Evolutionary conservation across 257 asterid species (phyloP).

Genomic region (Striga asiatica): DNA sequence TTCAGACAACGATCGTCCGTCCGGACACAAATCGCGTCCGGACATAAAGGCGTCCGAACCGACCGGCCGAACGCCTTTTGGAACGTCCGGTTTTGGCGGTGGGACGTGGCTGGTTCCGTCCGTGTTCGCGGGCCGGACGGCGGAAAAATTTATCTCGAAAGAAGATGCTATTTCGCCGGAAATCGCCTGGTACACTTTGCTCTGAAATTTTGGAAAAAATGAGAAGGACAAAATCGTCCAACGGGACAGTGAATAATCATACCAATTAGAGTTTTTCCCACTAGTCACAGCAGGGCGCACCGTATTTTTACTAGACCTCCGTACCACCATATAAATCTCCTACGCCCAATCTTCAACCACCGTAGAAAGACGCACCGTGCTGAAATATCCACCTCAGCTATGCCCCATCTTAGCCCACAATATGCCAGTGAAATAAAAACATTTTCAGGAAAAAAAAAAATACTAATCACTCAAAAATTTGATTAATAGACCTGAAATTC

Average conservation of each 20-base stretch:
- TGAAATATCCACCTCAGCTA: conserved; percentile 34
- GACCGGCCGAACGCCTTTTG: no score
- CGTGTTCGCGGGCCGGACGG: no score
- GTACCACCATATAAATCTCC: conserved; percentile 15
- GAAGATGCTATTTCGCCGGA: no score
- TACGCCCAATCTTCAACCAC: conserved; percentile 16
- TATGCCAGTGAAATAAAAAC: not conserved
- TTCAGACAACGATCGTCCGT: no score
- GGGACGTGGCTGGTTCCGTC: no score
- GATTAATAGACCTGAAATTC: not conserved
- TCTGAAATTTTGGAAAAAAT: no score
- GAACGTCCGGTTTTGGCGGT: no score
- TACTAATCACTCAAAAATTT: not conserved
- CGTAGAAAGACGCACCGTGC: conserved; percentile 23
- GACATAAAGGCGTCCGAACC: no score
- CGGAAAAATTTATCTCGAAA: no score
- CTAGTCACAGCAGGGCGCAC: conserved; percentile 17
- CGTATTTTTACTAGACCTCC: conserved; percentile 18
- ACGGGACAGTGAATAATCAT: not conserved
- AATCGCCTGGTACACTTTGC: no score
- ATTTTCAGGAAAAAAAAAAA: not conserved
- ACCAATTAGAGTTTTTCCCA: no score
- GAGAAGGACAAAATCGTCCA: not conserved
- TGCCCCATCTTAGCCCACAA: conserved; percentile 20
- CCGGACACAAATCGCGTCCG: no score